Conservation (phyloP, 2,329 filamentous ascomycete species). For the Hypoxylon rubiginosum region DNA sequence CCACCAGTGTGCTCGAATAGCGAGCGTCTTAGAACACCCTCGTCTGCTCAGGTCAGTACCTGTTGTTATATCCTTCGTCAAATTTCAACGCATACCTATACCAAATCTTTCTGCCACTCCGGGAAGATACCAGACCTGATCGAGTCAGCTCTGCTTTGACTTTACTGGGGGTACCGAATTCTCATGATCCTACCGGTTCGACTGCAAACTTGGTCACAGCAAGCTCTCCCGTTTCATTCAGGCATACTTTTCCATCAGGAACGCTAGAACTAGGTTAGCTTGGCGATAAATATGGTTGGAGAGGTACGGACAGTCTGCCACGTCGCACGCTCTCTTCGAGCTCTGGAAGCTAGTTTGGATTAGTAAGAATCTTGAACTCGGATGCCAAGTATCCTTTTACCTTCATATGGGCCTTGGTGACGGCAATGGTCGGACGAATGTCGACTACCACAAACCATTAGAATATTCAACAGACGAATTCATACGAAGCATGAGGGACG, state of each 20-base stretch:
- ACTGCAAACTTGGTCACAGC: conserved; percentile 97
- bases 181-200: conserved; percentile 78
- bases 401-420: conserved; percentile 95
- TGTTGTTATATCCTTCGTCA: background rate
- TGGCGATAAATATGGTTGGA: background rate
- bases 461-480: background rate
- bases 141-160: conserved; percentile 6
- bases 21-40: conserved; percentile 85
- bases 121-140: conserved; percentile 81
- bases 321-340: conserved; percentile 87
- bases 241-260: conserved; percentile 88
- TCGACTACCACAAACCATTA: conserved; percentile 67
- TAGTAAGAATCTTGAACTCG: conserved; percentile 17
- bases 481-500: background rate
- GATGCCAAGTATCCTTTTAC: conserved; percentile 46
- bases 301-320: conserved; percentile 73
- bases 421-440: conserved; percentile 89
- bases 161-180: background rate
- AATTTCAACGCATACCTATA: conserved; percentile 69
- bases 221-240: conserved; percentile 88
- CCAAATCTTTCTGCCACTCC: conserved; percentile 93
- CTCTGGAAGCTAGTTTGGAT: conserved; percentile 76
- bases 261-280: conserved; percentile 56
- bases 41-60: conserved; percentile 68
- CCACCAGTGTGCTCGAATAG: conserved; percentile 97